Percentiles rank a stretch among this genome's conserved stretches.
These are phyloP conservation scores for Protomyces inouyei DNA, from an alignment of 1,139 yeast species.

Conservation along the genomic window DNA sequence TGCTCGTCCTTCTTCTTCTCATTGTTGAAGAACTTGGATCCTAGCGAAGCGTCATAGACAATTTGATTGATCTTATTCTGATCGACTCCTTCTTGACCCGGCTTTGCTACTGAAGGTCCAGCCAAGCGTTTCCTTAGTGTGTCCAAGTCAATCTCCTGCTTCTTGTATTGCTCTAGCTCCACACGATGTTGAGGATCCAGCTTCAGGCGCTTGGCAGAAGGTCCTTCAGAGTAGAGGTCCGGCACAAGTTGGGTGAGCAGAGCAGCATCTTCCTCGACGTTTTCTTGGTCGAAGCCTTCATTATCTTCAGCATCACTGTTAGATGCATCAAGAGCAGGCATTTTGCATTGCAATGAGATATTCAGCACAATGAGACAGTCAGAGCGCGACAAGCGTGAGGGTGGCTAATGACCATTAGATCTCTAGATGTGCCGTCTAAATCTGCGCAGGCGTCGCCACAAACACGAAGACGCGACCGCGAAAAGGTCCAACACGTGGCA, in stretches of 20 bases:
- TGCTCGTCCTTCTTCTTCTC: conserved; percentile 34
- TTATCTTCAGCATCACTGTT: no score
- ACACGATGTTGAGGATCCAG: background rate
- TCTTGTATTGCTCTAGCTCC: conserved; percentile 8
- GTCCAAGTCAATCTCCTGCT: conserved; percentile 20
- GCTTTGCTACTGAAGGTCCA: conserved; percentile 34
- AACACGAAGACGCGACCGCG: no score
- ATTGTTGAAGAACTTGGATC: conserved; percentile 34
- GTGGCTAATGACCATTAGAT: no score
- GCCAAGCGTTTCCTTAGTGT: conserved; percentile 32
- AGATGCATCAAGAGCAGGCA: no score
- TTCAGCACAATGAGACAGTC: no score
- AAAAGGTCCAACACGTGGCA: no score
- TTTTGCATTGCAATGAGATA: no score
- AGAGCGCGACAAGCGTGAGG: no score
- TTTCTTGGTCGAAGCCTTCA: no score
- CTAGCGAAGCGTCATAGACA: conserved; percentile 35
- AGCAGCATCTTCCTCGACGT: background rate
- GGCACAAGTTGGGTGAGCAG: background rate
- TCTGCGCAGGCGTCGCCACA: no score
- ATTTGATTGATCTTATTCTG: conserved; percentile 33
- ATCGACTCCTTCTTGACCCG: conserved; percentile 35
- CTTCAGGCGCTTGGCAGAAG: conserved; percentile 2
- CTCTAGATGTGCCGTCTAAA: no score
- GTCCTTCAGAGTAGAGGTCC: background rate